A percentile compares a stretch with the other conserved stretches of the same genome.
Conservation (phyloP, 1,284 basidiomycete genomes). For the Heterobasidion parviporum region DNA sequence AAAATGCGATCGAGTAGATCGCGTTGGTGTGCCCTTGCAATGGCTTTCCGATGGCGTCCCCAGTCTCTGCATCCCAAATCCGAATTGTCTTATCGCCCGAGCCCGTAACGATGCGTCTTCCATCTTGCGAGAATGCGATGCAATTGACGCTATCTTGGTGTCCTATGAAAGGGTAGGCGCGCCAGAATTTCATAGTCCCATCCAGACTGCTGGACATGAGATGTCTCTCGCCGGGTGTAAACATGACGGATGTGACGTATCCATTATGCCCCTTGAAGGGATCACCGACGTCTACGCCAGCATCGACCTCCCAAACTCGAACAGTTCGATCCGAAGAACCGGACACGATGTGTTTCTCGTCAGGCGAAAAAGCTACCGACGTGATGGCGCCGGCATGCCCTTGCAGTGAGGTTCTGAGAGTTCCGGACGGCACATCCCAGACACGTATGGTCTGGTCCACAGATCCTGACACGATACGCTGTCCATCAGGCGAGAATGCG, state of each 20-base stretch:
- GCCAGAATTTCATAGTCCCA: too few species aligned
- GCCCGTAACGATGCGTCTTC: constrained; percentile 8
- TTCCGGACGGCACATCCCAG: constrained; percentile 4
- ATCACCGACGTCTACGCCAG: neutral
- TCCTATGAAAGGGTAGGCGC: too few species aligned
- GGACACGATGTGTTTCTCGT: neutral
- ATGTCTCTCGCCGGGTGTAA: too few species aligned
- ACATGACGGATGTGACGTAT: too few species aligned
- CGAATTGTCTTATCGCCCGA: constrained; percentile 13
- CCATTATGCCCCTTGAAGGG: constrained; percentile 10
- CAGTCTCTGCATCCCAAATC: constrained; percentile 9
- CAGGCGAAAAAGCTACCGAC: neutral
- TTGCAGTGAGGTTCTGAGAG: neutral
- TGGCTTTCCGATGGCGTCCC: neutral
- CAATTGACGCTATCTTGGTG: constrained; percentile 8
- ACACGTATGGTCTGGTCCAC: constrained; percentile 4
- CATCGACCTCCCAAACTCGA: neutral
- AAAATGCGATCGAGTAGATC: neutral
- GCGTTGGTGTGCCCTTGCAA: neutral
- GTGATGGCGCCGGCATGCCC: neutral
- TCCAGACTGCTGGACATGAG: too few species aligned
- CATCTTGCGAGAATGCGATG: constrained; percentile 12
- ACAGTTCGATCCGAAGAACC: neutral
- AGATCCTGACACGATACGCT: constrained; percentile 3
- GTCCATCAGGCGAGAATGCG: constrained; percentile 6